Base-by-base conservation (phyloP, 306 rosid species). In the Senna tora region DNA sequence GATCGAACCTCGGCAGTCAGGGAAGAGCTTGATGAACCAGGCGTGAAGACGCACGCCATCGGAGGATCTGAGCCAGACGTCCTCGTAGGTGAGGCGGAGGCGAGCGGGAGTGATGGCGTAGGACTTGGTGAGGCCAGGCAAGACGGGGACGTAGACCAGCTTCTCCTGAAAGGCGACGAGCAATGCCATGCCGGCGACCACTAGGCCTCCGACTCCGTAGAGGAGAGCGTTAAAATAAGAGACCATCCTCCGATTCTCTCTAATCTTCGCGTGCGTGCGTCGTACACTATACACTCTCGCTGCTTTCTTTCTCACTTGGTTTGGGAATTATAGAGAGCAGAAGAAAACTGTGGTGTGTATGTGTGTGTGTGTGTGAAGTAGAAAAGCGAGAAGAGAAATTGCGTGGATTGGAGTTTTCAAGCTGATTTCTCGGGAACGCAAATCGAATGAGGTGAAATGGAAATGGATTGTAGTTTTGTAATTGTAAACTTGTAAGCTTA, bases 1-100 rank as follows among this genome's bases (percentile, higher is more conserved):
- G 78, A 84, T 63, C 79, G 38, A 65, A 95, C 99, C 99, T 88
- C 88, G 84, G 69, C 82, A 83, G n/a, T 86, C 61, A 30, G 99
- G 97, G 75, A 92, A 77, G 88, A 95, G 96, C 72, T 88, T 95
- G 89, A 95, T 89, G 86, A 95, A 95, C 99, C 99, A 95, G 39
- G 97, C 86, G 63, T 95, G 99, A 41, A 95, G 99, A 17, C 90
- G 90, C 52, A 95, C 89, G 43, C 99, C 99, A 55, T 95, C 99
- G 42, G 93, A 80, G 67, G 99, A 90, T 41, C 77, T 81, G 75
- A 95, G 93, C 97, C 97, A 92, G 52, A 95, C 62, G 50, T 95
- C 97, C 68, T 95, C 97, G 77, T 89, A 92, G 58, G 77, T 0
- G 78, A 95, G 96, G 0, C 96, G 78, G 78, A 95, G 90, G 8